Percentiles rank a stretch among this genome's conserved stretches.
phyloP scores from a whole-genome alignment of 192 early-diverging fungal species.

The Linnemannia hyalina region DNA sequence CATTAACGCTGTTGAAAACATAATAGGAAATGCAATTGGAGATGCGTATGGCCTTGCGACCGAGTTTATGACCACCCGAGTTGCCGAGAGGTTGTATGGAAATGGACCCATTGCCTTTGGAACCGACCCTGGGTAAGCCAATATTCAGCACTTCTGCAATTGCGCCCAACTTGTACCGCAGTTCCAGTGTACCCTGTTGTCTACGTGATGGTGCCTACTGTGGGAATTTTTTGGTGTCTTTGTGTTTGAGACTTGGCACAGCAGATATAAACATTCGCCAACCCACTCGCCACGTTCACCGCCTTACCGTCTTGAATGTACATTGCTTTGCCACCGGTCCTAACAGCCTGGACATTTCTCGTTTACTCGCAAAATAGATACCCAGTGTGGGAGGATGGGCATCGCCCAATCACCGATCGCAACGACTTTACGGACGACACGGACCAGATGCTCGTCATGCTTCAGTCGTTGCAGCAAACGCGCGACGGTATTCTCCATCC shows the following conservation, averaged over 20 bases:
- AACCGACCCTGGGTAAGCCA: constrained; percentile 55
- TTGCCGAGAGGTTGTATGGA: constrained; percentile 62
- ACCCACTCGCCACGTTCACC: not conserved
- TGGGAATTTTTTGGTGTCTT: not conserved
- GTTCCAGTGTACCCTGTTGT: no score
- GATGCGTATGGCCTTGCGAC: constrained; percentile 75
- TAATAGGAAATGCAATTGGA: constrained; percentile 66
- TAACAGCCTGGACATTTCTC: not conserved
- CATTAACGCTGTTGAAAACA: not conserved
- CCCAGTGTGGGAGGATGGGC: constrained; percentile 41
- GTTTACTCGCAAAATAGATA: constrained; percentile 2
- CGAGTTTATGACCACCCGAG: constrained; percentile 65
- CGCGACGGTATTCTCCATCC: constrained; percentile 58
- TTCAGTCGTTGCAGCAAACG: constrained; percentile 62
- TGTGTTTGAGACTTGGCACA: not conserved
- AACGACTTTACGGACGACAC: constrained; percentile 55
- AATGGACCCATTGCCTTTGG: constrained; percentile 71
- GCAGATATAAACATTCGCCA: not conserved
- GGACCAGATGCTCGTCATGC: constrained; percentile 71
- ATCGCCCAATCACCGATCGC: constrained; percentile 21
- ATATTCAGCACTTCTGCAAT: not conserved
- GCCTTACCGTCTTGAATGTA: not conserved
- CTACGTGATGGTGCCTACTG: not conserved
- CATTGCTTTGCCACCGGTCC: not conserved
- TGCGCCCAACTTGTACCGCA: not conserved